Base-by-base conservation (phyloP, 345 rosid species). In the Moricandia arvensis region DNA sequence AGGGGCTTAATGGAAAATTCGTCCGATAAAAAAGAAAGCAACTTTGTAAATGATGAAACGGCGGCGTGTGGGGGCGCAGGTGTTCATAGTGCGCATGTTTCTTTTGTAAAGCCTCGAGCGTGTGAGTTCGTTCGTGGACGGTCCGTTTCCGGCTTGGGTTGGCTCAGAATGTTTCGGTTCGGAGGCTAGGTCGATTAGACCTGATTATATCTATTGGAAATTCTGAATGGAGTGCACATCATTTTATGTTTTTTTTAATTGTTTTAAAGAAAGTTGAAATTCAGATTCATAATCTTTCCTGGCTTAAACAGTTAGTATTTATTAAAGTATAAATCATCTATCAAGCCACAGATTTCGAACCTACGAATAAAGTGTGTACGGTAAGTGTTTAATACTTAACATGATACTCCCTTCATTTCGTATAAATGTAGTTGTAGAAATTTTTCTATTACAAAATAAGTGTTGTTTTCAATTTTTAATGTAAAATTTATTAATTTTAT, bases 31-130 rank as follows among this genome's bases (percentile, higher is more conserved):
- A 79, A 64, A 45, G 53, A 45, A 66, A 57, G 75, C 59, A 68
- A 33, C 68, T 63, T 77, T 59, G 63, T 68, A 71, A 71, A 83
- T 83, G 58, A 87, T 85, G 84, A 83, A 83, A 83, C 86, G 89
- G 85, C 88, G 82, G 78, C 71, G 69, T 64, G 86, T 84, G 87
- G 81, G 83, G 81, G 37, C 82, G 64, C 71, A 75, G 65, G 79
- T 66, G 80, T 76, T 79, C 73, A 71, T 83, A 82, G 65, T 60
- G 83, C 84, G 84, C 83, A 77, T 85, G 87, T 80, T 79, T 70
- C 26, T 67, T 85, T 87, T 79, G 79, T 66, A 63, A 78, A 80
- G 62, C 68, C 13, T 59, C 31, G 34, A 59, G 86, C 82, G 80
- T 83, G 85, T 72, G 47, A 43, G 49, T 58, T 38, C 34, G 49